Evolutionary conservation across 2,329 filamentous ascomycete genomes (phyloP).

Genomic region (Fusarium agapanthi): DNA sequence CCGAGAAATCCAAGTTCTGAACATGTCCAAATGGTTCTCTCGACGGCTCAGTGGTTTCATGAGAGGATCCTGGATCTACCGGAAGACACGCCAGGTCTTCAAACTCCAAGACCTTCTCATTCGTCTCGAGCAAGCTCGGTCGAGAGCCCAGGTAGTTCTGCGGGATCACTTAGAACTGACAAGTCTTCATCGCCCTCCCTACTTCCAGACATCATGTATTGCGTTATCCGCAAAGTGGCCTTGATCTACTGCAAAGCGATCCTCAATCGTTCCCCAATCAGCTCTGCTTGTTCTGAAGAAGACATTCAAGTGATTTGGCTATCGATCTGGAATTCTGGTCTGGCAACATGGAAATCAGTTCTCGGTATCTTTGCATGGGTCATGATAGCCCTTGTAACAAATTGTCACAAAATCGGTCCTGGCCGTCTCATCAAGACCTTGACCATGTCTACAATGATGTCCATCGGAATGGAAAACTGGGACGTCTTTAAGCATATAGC

Average conservation of each 20-base stretch:
- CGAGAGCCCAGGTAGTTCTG: slow-evolving; percentile 19
- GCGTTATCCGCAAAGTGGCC: slow-evolving; percentile 56
- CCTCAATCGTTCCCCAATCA: slow-evolving; percentile 52
- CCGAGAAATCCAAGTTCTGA: slow-evolving; percentile 46
- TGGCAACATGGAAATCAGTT: slow-evolving; percentile 56
- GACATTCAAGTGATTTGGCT: slow-evolving; percentile 58
- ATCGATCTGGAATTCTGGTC: slow-evolving; percentile 56
- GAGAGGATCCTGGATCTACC: slow-evolving; percentile 50
- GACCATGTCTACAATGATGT: slow-evolving; percentile 54
- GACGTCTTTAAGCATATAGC: slow-evolving; percentile 52
- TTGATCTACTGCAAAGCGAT: slow-evolving; percentile 60
- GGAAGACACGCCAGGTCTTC: slow-evolving; percentile 35
- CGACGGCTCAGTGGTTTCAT: slow-evolving; percentile 52
- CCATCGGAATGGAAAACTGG: slow-evolving; percentile 60
- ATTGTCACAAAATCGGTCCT: slow-evolving; percentile 50
- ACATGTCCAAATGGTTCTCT: slow-evolving; percentile 51
- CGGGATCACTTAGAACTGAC: slow-evolving; percentile 20
- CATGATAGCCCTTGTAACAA: slow-evolving; percentile 53
- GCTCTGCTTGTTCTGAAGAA: slow-evolving; percentile 48
- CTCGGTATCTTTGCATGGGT: slow-evolving; percentile 61
- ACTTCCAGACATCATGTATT: slow-evolving; percentile 56
- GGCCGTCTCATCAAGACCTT: slow-evolving; percentile 58
- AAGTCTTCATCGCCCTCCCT: slow-evolving; percentile 31
- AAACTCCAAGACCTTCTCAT: slow-evolving; percentile 12
- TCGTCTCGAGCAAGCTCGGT: slow-evolving; percentile 23